phyloP scores from a whole-genome alignment of 129 eudicot genomes.

The Centrapalus pauciflorus region DNA sequence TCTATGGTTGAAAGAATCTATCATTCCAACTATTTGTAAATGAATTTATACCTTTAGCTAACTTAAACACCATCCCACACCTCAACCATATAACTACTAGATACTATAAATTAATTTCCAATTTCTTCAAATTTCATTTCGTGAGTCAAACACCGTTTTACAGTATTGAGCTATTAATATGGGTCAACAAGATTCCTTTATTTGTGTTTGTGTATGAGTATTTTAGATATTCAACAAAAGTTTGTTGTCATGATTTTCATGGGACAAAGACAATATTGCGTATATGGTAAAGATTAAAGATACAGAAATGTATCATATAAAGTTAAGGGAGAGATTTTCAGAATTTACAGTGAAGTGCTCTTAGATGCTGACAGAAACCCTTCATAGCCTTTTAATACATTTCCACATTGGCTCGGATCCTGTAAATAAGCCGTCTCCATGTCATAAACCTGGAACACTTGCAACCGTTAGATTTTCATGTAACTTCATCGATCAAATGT shows the following conservation, averaged over 20 bases:
- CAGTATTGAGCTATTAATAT: neutral
- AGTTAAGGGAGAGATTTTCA: slow-evolving; percentile 5
- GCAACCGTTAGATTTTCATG: neutral
- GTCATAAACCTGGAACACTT: slow-evolving; percentile 62
- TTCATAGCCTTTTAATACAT: slow-evolving; percentile 96
- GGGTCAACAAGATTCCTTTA: neutral
- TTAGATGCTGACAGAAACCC: slow-evolving; percentile 83
- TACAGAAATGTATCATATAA: neutral
- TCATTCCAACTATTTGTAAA: too few relatives aligned
- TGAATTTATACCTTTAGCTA: too few relatives aligned
- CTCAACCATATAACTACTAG: too few relatives aligned
- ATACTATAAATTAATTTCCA: too few relatives aligned
- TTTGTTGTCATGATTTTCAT: neutral
- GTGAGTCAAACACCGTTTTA: too few relatives aligned
- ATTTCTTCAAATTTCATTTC: too few relatives aligned
- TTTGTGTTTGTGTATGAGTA: neutral
- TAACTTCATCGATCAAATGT: neutral
- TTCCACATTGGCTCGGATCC: slow-evolving; percentile 94
- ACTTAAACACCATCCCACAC: too few relatives aligned
- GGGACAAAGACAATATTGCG: neutral
- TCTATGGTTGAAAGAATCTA: too few relatives aligned
- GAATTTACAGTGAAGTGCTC: slow-evolving; percentile 73
- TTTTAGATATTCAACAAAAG: neutral
- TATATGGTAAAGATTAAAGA: neutral
- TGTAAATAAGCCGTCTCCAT: slow-evolving; percentile 95